Percentiles rank a stretch among this genome's conserved stretches.
Conservation (phyloP, 164 flowering plant genomes). For the Tinospora cordifolia region DNA sequence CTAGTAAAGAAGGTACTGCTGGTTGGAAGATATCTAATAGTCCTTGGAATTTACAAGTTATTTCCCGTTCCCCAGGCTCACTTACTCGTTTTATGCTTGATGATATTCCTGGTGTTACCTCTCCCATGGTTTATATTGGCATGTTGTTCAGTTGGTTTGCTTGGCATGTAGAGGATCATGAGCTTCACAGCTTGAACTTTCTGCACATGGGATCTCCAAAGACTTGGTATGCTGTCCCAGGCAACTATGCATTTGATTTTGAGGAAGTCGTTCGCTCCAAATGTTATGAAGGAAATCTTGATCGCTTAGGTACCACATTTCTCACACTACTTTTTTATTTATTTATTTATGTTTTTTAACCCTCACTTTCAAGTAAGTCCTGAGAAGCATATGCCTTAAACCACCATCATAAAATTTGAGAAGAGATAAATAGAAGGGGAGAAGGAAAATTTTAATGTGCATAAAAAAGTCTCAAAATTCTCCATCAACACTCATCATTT, state of each 20-base stretch:
- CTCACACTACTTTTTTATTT: no score
- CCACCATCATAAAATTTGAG: neutral
- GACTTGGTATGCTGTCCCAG: constrained; percentile 98
- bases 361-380: no score
- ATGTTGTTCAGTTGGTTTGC: constrained; percentile 99
- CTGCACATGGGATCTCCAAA: constrained; percentile 88
- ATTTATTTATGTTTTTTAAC: no score
- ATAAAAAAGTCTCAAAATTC: neutral
- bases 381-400: neutral
- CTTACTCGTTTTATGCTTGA: constrained; percentile 97
- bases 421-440: neutral
- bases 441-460: neutral
- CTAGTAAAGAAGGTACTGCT: constrained; percentile 68
- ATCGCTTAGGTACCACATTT: constrained; percentile 58
- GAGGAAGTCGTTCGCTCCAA: constrained; percentile 75
- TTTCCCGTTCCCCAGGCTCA: constrained; percentile 90
- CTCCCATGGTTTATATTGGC: constrained; percentile 96
- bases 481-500: no score
- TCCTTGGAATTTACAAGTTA: constrained; percentile 95
- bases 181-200: constrained; percentile 96
- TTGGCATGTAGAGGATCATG: constrained; percentile 99
- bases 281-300: constrained; percentile 72
- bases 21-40: constrained; percentile 97
- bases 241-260: constrained; percentile 72
- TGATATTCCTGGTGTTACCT: constrained; percentile 97